Conservation (phyloP, 352 stramenopile species). For the Pythium utonaiense region DNA sequence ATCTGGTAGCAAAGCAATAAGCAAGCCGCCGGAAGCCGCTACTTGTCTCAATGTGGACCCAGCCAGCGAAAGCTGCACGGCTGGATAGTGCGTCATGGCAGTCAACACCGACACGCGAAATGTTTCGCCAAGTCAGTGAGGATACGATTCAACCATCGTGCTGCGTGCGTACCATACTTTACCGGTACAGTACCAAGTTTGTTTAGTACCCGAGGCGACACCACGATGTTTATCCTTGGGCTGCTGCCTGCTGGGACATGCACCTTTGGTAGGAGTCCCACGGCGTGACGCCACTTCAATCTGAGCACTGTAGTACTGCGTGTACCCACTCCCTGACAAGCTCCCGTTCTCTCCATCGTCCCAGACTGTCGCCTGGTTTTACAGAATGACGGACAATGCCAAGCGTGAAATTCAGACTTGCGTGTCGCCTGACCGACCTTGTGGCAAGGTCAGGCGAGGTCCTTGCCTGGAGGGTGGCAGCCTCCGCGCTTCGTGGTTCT, state of each 20-base stretch:
- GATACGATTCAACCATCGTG: too few species aligned
- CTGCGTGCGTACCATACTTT: too few species aligned
- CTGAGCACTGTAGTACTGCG: neutral
- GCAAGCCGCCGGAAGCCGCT: neutral
- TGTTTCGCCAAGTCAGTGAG: too few species aligned
- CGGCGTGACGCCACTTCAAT: constrained; percentile 3
- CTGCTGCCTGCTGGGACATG: neutral
- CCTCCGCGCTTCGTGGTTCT: too few species aligned
- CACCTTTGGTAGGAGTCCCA: neutral
- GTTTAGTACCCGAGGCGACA: neutral
- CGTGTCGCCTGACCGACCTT: too few species aligned
- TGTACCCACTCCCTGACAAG: constrained; percentile 1
- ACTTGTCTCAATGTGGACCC: neutral
- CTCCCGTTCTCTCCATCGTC: too few species aligned
- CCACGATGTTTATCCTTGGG: neutral
- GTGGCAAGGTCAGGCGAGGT: too few species aligned
- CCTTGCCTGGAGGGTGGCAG: too few species aligned
- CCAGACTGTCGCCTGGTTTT: neutral
- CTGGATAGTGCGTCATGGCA: constrained; percentile 1
- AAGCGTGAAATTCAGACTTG: too few species aligned
- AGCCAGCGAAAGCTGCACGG: neutral
- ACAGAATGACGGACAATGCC: too few species aligned
- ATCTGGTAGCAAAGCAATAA: neutral
- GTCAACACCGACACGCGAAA: constrained; percentile 1
- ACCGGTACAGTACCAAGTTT: neutral